A percentile compares a stretch with the other conserved stretches of the same genome.
Conservation (phyloP, 2,329 filamentous ascomycete species). For the Shiraia sp. region DNA sequence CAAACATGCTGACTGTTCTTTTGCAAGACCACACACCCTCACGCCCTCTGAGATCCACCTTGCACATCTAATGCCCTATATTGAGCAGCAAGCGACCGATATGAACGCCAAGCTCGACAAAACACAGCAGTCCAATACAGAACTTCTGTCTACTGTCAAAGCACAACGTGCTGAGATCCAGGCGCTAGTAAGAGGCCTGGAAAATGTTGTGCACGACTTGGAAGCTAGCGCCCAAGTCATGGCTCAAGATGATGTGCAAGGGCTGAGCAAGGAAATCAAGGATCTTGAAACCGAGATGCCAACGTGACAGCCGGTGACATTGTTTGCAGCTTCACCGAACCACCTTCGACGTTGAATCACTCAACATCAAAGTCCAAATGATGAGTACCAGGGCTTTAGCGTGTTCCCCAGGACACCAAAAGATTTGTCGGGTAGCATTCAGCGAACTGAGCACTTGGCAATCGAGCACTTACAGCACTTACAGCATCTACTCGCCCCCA, state of each 20-base stretch:
- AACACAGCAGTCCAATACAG: conserved; percentile 58
- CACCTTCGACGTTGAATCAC: too few relatives aligned
- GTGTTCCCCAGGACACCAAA: too few relatives aligned
- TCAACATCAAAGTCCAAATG: too few relatives aligned
- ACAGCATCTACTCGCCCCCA: too few relatives aligned
- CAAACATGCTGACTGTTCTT: conserved; percentile 9
- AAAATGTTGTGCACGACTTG: conserved; percentile 60
- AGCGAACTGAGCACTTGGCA: too few relatives aligned
- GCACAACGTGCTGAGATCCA: conserved; percentile 62
- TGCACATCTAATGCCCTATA: conserved; percentile 62
- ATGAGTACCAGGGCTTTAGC: too few relatives aligned
- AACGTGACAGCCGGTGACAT: conserved; percentile 18
- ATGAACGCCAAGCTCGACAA: conserved; percentile 55
- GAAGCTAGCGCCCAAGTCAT: conserved; percentile 54
- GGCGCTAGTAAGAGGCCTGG: conserved; percentile 57
- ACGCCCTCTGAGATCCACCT: conserved; percentile 60
- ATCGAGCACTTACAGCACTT: too few relatives aligned
- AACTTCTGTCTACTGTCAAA: conserved; percentile 55
- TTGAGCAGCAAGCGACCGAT: conserved; percentile 54
- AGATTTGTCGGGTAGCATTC: too few relatives aligned
- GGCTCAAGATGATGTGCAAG: conserved; percentile 43
- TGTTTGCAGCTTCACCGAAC: neutral
- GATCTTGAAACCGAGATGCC: conserved; percentile 43
- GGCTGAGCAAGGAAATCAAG: conserved; percentile 38
- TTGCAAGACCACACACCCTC: conserved; percentile 60